Evolutionary conservation across 176 grass and related monocot genomes (phyloP), one percentile per base, ranked within the genome.

Genomic region (Tillandsia fasciculata): DNA sequence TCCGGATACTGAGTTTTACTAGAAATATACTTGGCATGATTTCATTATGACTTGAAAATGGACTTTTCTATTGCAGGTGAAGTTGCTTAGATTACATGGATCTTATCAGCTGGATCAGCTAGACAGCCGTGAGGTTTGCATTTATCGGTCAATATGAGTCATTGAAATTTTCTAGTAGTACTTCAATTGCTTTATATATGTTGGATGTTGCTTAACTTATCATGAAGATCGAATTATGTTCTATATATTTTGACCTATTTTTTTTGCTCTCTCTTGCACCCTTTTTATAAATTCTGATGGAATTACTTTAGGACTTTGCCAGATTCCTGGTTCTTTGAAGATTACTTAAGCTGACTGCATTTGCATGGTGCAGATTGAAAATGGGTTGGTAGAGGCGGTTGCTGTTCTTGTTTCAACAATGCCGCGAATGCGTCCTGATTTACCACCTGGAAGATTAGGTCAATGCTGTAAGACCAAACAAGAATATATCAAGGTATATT

Each of bases 351-450:
- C 18, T 74, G 66, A 50, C 10, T 66, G 56, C 61, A 11, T 84
- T 48, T 77, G 29, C 66, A 73, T 52, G 58, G 71, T 69, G 64
- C 79, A 97, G 94, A 92, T 86, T 79, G 94, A 97, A 89, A 97
- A 97, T 63, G 94, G 94, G 47, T 79, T 97, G 72, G 94, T 97
- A 10, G 94, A 97, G 86, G 94, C 94, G 64, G 89, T 97, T 64
- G 84, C 84, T 51, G 83, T 92, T 78, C 86, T 97, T 72, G 73
- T 97, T 68, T 87, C 86, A 74, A 91, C 80, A 17, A 97, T 97
- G 89, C 94, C 94, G 29, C 89, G 89, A 64, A 67, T 97, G 81
- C 78, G 89, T 24, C 79, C 79, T 2, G 72, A 90, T 83, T 67
- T 87, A 56, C 77, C 89, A 47, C 51, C 22, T 56, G 82, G 82